These are phyloP conservation scores for Mortierella sp. DNA, from an alignment of 371 early-diverging fungal species.

Conservation along the genomic window DNA sequence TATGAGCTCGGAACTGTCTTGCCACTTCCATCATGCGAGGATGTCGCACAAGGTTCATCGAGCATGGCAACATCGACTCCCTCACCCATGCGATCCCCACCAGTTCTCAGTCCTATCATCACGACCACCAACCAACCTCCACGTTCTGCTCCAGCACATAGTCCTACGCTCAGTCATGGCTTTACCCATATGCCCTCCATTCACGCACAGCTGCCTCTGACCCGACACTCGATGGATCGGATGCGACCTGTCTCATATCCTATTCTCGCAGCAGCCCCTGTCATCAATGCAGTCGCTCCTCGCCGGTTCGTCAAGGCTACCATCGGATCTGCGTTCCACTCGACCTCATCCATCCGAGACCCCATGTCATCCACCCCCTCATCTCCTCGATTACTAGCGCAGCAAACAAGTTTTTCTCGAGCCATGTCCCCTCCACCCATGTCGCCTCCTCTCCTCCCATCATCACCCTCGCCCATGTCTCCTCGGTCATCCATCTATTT, in stretches of 20 bases:
- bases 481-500: not conserved
- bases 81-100: not conserved
- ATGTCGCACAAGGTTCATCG: not conserved
- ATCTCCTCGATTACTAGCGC: not conserved
- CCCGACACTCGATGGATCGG: slow-evolving; percentile 12
- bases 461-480: not conserved
- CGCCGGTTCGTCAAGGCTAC: slow-evolving; percentile 31
- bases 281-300: not conserved
- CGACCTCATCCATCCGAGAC: slow-evolving; percentile 9
- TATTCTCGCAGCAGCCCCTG: not conserved
- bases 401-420: not conserved
- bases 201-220: not conserved
- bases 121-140: not conserved
- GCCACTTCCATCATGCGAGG: not conserved
- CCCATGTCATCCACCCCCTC: slow-evolving; percentile 2
- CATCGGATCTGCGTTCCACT: slow-evolving; percentile 31
- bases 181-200: not conserved
- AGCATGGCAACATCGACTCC: not conserved
- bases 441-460: slow-evolving; percentile 9
- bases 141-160: not conserved
- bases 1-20: slow-evolving; percentile 21
- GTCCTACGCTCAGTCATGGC: not conserved
- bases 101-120: not conserved
- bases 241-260: slow-evolving; percentile 17
- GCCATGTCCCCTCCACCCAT: slow-evolving; percentile 5